Percentiles rank a stretch among this genome's conserved stretches.
Evolutionary conservation across 345 rosid genomes (phyloP).

Genomic region (Eucalyptus curtisii): DNA sequence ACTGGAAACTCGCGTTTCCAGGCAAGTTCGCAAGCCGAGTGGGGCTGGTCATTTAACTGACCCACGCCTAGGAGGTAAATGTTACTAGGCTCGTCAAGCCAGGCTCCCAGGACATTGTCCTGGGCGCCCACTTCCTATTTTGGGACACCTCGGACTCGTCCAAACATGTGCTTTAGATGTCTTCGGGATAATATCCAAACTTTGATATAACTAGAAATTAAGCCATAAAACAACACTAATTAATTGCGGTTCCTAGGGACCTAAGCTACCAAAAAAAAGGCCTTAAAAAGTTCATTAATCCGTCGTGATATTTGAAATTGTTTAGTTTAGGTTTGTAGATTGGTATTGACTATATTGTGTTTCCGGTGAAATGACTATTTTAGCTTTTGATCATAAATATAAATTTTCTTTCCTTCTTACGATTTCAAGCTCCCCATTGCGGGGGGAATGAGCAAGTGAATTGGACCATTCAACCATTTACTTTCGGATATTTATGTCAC

Average conservation of each 20-base stretch:
- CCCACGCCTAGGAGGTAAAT: neutral
- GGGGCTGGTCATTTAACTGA: too few species aligned
- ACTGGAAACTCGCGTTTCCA: neutral
- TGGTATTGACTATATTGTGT: neutral
- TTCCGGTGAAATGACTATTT: neutral
- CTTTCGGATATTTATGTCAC: neutral
- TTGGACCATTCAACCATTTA: neutral
- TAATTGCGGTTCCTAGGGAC: neutral
- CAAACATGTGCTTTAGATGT: neutral
- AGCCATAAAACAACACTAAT: neutral
- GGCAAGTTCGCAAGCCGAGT: neutral
- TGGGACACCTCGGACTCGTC: neutral
- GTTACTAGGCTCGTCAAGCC: neutral
- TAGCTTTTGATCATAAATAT: neutral
- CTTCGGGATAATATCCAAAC: neutral
- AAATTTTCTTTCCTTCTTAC: neutral
- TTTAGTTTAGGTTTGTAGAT: neutral
- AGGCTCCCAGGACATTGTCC: neutral
- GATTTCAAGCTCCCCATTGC: neutral
- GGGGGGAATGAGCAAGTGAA: neutral
- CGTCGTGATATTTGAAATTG: neutral
- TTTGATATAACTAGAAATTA: neutral
- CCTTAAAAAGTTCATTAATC: neutral
- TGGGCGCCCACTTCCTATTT: neutral
- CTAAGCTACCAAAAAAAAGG: neutral